Evolutionary conservation across 192 early-diverging fungal species (phyloP), one percentile per base, ranked within the genome.

Genomic region (Coemansia sp.): DNA sequence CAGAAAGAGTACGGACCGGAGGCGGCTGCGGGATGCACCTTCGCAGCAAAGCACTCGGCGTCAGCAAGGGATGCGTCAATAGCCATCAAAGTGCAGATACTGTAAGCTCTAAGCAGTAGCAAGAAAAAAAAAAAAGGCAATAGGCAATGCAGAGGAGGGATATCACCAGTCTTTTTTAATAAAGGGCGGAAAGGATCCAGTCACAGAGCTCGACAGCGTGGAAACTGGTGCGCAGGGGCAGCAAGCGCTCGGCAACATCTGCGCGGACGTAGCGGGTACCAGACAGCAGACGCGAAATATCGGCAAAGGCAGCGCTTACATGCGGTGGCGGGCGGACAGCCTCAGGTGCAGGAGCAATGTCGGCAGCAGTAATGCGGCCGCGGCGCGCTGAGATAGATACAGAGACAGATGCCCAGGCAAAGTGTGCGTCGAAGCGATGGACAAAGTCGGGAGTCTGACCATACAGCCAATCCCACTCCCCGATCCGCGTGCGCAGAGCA

Each of bases 361-460:
- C 51, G 17, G 22, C 70, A 23, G 66, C 29, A 20, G 70, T 32
- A 27, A 81, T 66, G 8, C 29, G 65, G 58, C 74, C 79, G 51
- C 71, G 79, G 57, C 63, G 67, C 19, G 64, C 74, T 21, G 70
- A 39, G 30, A 81, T 42, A 3, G 46, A 19, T 17, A 46, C 72
- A 17, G 57, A 56, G 22, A 80, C 62, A 7, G 66, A 22, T 0
- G 62, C 71, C 75, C 80, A 76, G 1, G 61, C 50, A 36, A 83
- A 78, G 50, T 50, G n/a, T 19, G n/a, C 51, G 53, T 70, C 32
- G 29, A 83, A 60, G 50, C 67, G 54, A 72, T 90, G 82, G 3
- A 82, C 87, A 68, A 97, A 97, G 67, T 91, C 88, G 25, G 95
- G 95, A 6, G 95, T 96, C 83, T 95, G 92, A 5, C 92, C 94